Base-by-base conservation (phyloP, 169 alveolate species). In the Ichthyophthirius multifiliis region DNA sequence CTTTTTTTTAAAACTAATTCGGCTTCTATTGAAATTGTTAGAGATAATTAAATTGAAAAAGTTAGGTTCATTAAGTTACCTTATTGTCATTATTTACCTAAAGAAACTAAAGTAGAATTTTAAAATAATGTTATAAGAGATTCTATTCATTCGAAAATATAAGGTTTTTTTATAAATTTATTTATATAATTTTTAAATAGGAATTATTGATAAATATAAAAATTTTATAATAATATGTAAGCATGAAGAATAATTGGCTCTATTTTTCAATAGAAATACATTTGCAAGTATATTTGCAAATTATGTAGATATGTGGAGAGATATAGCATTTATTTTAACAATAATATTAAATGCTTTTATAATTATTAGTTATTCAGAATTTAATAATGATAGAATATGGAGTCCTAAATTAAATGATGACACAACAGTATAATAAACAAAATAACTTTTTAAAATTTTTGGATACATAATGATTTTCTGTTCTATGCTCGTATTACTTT, bases 241-340 rank as follows among this genome's bases (percentile, higher is more conserved):
- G 83, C 86, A 80, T 43, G 92, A 87, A 46, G 83, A 87, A n/a
- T 16, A 82, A 43, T 73, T 82, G 23, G 82, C 83, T 79, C 79
- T 76, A 15, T 83, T 87, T 79, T 87, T 87, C 48, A 82, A 73
- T 23, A 67, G 79, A 27, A 76, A 87, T 43, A 83, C 83, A 44
- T 55, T 87, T 34, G 44, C 83, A 2, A 85, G 87, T 35, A 83
- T 76, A 7, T 82, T 87, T 64, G 88, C 86, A 2, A 82, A 87
- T 65, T 84, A 87, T 34, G 86, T 82, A n/a, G 86, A 82, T 12
- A 63, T 82, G 30, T 87, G 92, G 92, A 87, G 79, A 34, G 64
- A 76, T 18, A 43, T 87, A 41, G 86, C 92, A 4, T 87, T 76
- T 71, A 82, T 82, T 12, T 45, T 65, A 20, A 79, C 86, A 9